Percentiles rank a stretch among this genome's conserved stretches.
Evolutionary conservation across 257 asterid species (phyloP).

Genomic region (Nicotiana obtusifolia): DNA sequence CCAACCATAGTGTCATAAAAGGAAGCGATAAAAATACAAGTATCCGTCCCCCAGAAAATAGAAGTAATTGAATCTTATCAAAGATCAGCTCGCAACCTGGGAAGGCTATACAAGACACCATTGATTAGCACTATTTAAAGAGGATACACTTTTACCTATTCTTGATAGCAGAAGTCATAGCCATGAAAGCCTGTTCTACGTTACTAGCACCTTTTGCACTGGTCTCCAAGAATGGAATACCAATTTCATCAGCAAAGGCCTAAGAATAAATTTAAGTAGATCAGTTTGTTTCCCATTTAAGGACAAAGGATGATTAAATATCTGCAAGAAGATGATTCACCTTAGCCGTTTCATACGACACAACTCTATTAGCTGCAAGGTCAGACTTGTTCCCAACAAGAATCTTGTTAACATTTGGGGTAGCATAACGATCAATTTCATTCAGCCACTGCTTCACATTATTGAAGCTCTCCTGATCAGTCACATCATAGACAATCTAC

Average conservation of each 20-base stretch:
- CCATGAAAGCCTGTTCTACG: slow-evolving; percentile 93
- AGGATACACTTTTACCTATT: slow-evolving; percentile 39
- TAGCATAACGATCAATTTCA: slow-evolving; percentile 88
- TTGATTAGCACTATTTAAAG: not conserved
- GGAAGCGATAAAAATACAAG: not conserved
- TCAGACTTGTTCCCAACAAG: slow-evolving; percentile 88
- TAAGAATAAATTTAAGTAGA: slow-evolving; percentile 21
- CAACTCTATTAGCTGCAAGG: slow-evolving; percentile 73
- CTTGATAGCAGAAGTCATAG: slow-evolving; percentile 82
- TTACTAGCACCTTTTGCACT: slow-evolving; percentile 89
- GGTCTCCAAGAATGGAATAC: slow-evolving; percentile 93
- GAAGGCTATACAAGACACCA: not conserved
- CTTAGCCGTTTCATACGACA: slow-evolving; percentile 76
- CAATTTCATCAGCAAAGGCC: slow-evolving; percentile 93
- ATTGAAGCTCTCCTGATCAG: slow-evolving; percentile 83
- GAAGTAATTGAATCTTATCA: not conserved
- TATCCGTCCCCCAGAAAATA: not conserved
- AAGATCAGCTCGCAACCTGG: not conserved
- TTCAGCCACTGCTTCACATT: slow-evolving; percentile 90
- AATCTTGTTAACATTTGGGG: slow-evolving; percentile 81
- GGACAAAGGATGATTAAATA: not conserved
- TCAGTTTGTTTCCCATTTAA: not conserved
- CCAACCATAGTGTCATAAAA: not conserved
- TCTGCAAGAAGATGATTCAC: slow-evolving; percentile 26
- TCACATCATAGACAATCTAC: slow-evolving; percentile 83